These are phyloP conservation scores for Fusarium compactum DNA, from an alignment of 2,329 filamentous ascomycete genomes.

Conservation along the genomic window DNA sequence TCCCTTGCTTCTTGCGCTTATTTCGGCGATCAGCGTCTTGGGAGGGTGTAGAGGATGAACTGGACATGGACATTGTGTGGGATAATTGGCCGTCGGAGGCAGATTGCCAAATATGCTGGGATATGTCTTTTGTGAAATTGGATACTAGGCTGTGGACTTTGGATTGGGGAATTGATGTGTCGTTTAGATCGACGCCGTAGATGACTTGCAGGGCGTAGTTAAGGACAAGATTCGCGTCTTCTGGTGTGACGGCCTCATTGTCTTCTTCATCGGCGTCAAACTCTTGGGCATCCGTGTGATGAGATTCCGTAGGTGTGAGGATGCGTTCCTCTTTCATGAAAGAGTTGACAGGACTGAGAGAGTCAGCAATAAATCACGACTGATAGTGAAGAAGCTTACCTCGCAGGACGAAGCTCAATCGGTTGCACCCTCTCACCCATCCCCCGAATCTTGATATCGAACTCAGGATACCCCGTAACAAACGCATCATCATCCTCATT, in stretches of 20 bases:
- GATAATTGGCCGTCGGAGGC: constrained; percentile 48
- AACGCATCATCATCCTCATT: constrained; percentile 51
- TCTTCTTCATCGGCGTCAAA: constrained; percentile 35
- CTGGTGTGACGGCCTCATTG: constrained; percentile 47
- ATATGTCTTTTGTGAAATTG: constrained; percentile 52
- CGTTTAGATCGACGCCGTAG: constrained; percentile 54
- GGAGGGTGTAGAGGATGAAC: constrained; percentile 49
- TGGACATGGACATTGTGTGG: constrained; percentile 50
- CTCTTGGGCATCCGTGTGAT: background rate
- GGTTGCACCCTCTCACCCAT: constrained; percentile 21
- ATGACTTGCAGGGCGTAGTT: constrained; percentile 54
- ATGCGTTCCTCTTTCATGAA: constrained; percentile 40
- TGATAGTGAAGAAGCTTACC: constrained; percentile 10
- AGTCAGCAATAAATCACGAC: constrained; percentile 12
- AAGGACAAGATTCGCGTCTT: constrained; percentile 53
- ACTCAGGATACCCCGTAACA: constrained; percentile 46
- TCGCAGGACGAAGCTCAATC: constrained; percentile 16
- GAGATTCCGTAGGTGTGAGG: constrained; percentile 36
- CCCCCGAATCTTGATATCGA: constrained; percentile 44
- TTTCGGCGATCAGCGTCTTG: constrained; percentile 47
- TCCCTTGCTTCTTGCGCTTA: constrained; percentile 53
- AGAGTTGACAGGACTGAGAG: constrained; percentile 32
- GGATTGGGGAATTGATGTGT: constrained; percentile 46
- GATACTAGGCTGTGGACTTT: constrained; percentile 50
- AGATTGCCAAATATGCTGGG: constrained; percentile 51